Base-by-base conservation (phyloP, 352 stramenopile genomes). In the Phytopythium aichiense region DNA sequence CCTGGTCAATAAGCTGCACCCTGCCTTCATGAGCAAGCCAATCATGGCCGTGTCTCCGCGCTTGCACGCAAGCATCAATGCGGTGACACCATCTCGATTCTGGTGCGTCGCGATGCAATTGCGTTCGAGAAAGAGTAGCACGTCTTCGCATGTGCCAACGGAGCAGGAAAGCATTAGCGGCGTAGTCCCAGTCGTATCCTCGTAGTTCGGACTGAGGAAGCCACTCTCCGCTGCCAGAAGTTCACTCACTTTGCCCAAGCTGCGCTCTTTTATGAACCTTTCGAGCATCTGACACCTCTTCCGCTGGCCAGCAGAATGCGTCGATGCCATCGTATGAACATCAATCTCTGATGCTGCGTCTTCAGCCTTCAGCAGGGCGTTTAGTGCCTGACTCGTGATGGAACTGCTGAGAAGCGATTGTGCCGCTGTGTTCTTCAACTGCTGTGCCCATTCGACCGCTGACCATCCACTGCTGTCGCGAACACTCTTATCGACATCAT, bases 191-290 rank as follows among this genome's bases (percentile, higher is more conserved):
- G 25, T 52, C 0, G 23, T 18, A 48, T 74, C 67, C 59, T 91
- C 81, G 28, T 79, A 80, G 58, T 89, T 89, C 0, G 74, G 68
- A 38, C 79, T 80, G 31, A 76, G 71, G 9, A 69, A 65, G 2
- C 55, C 40, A 8, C 67, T 64, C 31, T 81, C 63, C 22, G 71
- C 31, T 0, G 64, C 66, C 35, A 88, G 54, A 4, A 89, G 58
- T 7, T 85, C 61, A 16, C 60, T 56, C 18, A 89, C 64, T 22
- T 54, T 58, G 12, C 18, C 20, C 1, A 89, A 4, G 46, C 89
- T 56, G 35, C 51, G 58, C 18, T 67, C 45, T 15, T 30, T 57
- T 58, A 91, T 70, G n/a, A 68, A 67, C 30, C 49, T 65, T 18
- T 88, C 73, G 45, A 89, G 69, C 31, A 81, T 37, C 9, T 59